These are phyloP conservation scores for Ilex aquifolium DNA, from an alignment of 257 asterid species.

Conservation along the genomic window DNA sequence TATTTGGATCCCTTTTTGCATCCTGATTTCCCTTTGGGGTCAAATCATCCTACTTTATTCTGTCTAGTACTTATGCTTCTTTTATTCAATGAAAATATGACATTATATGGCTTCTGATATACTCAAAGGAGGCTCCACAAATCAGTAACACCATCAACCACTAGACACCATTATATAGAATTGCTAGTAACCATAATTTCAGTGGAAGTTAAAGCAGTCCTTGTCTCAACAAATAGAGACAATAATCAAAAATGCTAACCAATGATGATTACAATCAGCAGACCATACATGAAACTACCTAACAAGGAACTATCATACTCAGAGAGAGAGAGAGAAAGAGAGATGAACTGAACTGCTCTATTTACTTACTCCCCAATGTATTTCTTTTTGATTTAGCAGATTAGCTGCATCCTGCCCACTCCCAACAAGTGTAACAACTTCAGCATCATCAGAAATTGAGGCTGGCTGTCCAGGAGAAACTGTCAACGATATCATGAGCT, in stretches of 20 bases:
- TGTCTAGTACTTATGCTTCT: no score
- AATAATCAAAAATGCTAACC: background rate
- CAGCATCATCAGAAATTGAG: conserved; percentile 86
- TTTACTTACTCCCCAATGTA: conserved; percentile 93
- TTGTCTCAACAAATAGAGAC: background rate
- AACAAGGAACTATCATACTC: background rate
- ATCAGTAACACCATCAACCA: no score
- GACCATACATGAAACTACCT: background rate
- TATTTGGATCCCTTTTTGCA: no score
- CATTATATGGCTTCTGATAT: no score
- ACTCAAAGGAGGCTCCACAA: no score
- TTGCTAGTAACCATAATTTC: no score
- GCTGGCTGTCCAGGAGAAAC: conserved; percentile 94
- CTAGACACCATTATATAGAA: no score
- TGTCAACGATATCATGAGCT: conserved; percentile 29
- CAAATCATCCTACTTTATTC: no score
- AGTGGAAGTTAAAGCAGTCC: no score
- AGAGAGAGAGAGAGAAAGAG: background rate
- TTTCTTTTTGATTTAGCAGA: conserved; percentile 83
- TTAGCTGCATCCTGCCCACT: conserved; percentile 80
- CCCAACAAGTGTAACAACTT: conserved; percentile 75
- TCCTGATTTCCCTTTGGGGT: no score
- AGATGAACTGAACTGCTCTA: background rate
- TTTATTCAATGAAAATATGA: no score
- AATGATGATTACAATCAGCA: no score